Evolutionary conservation across 257 asterid species (phyloP).

Genomic region (Solanum boliviense): DNA sequence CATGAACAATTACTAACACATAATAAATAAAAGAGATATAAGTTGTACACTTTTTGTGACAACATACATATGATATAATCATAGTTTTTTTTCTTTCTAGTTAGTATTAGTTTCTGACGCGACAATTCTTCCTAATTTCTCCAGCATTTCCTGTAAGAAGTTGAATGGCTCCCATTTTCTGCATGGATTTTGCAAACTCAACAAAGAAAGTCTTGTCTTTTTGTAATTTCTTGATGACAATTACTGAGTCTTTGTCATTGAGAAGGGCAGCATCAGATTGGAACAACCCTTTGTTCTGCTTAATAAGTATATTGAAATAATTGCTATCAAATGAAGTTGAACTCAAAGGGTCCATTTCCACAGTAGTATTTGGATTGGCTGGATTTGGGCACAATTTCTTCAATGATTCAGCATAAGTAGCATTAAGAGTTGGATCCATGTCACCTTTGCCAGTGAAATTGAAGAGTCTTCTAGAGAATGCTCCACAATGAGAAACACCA

Average conservation of each 20-base stretch:
- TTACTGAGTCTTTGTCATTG: constrained; percentile 7
- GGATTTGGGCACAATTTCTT: constrained; percentile 23
- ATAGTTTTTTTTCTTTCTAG: neutral
- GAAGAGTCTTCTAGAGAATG: constrained; percentile 12
- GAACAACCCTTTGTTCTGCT: constrained; percentile 26
- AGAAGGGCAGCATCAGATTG: constrained; percentile 46
- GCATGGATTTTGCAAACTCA: constrained; percentile 33
- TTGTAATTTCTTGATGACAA: constrained; percentile 8
- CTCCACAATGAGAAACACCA: constrained; percentile 12
- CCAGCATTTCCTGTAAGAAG: constrained; percentile 29
- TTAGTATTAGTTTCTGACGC: constrained; percentile 12
- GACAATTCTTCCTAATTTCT: constrained; percentile 36
- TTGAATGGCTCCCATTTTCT: constrained; percentile 40
- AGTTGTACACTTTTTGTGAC: neutral
- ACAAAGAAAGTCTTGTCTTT: constrained; percentile 1
- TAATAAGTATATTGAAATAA: constrained; percentile 20
- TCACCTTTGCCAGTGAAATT: constrained; percentile 21
- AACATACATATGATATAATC: neutral
- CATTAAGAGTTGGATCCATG: constrained; percentile 9
- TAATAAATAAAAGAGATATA: neutral
- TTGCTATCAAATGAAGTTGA: constrained; percentile 22
- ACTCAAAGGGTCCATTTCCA: constrained; percentile 45
- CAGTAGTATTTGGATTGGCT: constrained; percentile 4
- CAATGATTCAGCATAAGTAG: constrained; percentile 8
- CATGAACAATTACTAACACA: neutral